These are phyloP conservation scores for Leptosphaerulina australis DNA, from an alignment of 2,329 filamentous ascomycete genomes.

Conservation along the genomic window DNA sequence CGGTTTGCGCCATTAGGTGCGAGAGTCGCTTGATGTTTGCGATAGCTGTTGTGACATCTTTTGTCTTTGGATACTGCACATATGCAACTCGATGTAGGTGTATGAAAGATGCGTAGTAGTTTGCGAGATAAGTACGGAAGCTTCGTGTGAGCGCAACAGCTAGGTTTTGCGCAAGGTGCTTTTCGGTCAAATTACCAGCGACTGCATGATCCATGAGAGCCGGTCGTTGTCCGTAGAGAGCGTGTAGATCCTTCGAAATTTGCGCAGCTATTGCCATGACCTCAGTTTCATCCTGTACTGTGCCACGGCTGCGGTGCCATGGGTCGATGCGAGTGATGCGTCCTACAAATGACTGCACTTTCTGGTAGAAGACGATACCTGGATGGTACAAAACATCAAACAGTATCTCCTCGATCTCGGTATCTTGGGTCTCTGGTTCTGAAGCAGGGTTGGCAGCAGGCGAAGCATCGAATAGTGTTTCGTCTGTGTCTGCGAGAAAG, in stretches of 20 bases:
- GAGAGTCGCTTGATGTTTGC: slow-evolving; percentile 57
- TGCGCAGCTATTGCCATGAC: slow-evolving; percentile 61
- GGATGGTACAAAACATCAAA: slow-evolving; percentile 63
- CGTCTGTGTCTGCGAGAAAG: slow-evolving; percentile 58
- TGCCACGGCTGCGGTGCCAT: slow-evolving; percentile 62
- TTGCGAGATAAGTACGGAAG: slow-evolving; percentile 63
- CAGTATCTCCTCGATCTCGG: slow-evolving; percentile 56
- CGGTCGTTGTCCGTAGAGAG: slow-evolving; percentile 59
- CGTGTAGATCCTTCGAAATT: slow-evolving; percentile 59
- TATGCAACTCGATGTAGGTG: slow-evolving; percentile 65
- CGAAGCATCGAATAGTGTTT: slow-evolving; percentile 55
- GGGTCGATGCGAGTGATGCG: slow-evolving; percentile 63
- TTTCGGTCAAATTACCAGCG: slow-evolving; percentile 57
- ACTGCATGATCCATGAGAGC: slow-evolving; percentile 63
- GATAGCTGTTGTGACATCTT: slow-evolving; percentile 57
- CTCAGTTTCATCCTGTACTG: slow-evolving; percentile 64
- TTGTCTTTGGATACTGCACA: slow-evolving; percentile 59
- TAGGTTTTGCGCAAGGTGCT: slow-evolving; percentile 57
- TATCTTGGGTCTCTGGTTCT: slow-evolving; percentile 36
- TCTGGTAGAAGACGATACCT: slow-evolving; percentile 63
- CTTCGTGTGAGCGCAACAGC: slow-evolving; percentile 59
- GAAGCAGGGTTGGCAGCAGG: slow-evolving; percentile 45
- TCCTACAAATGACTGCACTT: slow-evolving; percentile 64
- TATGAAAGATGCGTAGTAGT: slow-evolving; percentile 63
- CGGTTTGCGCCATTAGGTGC: slow-evolving; percentile 53